Evolutionary conservation across 768 basidiomycete genomes (phyloP).

Genomic region (Macrolepiota albuminosa): DNA sequence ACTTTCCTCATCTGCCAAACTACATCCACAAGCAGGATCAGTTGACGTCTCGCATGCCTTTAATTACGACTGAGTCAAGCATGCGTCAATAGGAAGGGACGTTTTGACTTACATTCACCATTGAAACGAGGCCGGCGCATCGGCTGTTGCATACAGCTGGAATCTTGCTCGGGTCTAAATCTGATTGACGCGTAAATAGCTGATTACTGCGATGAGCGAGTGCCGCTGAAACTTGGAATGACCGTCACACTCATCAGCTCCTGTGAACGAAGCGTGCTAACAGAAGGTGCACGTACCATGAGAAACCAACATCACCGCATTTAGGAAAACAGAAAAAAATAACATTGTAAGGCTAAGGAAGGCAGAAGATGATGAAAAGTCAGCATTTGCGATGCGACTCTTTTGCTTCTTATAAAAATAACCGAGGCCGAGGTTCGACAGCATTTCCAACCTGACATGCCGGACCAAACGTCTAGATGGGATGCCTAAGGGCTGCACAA

Average conservation of each 20-base stretch:
- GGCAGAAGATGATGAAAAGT: background rate
- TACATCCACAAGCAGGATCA: conserved; percentile 8
- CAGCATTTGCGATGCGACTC: background rate
- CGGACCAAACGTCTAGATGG: background rate
- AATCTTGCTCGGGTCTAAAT: conserved; percentile 8
- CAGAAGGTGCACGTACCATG: background rate
- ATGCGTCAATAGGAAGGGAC: background rate
- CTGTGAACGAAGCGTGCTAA: no score
- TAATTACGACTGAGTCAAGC: background rate
- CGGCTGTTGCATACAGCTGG: conserved; percentile 2
- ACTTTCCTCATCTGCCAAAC: conserved; percentile 1
- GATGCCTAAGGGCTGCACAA: background rate
- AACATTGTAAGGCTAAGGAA: background rate
- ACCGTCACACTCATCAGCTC: background rate
- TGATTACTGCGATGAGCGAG: conserved; percentile 3
- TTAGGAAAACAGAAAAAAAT: background rate
- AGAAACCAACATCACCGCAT: background rate
- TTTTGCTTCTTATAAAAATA: background rate
- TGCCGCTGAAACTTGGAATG: background rate
- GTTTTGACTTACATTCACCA: background rate
- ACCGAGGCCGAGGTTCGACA: background rate
- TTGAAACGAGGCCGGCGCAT: conserved; percentile 2
- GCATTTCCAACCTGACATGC: background rate
- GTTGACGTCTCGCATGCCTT: conserved; percentile 3
- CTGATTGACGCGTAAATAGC: conserved; percentile 8